phyloP scores from a whole-genome alignment of 1,284 basidiomycete genomes.

The Ceratobasidium sp. region DNA sequence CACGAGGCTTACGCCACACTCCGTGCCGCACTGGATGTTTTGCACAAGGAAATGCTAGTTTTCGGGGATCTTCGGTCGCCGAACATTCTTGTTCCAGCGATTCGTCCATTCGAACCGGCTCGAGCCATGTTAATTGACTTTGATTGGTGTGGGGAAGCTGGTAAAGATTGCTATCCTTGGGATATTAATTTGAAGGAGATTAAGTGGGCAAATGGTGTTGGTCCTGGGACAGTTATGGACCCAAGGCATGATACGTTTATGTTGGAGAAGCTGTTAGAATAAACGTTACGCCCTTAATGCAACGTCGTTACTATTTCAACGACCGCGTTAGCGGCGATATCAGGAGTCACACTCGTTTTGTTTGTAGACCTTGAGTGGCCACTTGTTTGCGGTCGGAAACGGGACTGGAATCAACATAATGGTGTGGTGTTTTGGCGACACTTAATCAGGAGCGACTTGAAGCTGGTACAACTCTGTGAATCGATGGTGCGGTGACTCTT shows the following conservation, averaged over 20 bases:
- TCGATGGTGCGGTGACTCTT: too few species aligned
- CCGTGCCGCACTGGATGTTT: neutral
- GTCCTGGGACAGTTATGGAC: neutral
- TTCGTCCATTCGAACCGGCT: neutral
- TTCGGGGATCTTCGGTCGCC: constrained; percentile 33
- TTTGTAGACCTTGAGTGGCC: too few species aligned
- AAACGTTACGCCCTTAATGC: too few species aligned
- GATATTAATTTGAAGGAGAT: constrained; percentile 5
- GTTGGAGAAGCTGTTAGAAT: neutral
- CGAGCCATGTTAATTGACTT: constrained; percentile 22
- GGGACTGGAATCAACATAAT: too few species aligned
- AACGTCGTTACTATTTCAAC: too few species aligned
- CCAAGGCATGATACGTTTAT: constrained; percentile 13
- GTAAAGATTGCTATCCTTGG: constrained; percentile 1
- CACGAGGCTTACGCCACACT: neutral
- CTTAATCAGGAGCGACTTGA: too few species aligned
- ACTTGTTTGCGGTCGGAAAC: too few species aligned
- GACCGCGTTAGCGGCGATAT: too few species aligned
- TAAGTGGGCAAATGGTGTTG: neutral
- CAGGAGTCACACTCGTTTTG: too few species aligned
- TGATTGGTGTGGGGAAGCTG: constrained; percentile 30
- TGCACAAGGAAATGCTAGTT: constrained; percentile 15
- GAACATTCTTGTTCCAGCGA: constrained; percentile 1
- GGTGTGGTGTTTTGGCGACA: too few species aligned
- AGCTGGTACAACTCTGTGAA: too few species aligned